These are phyloP conservation scores for Fragaria iinumae DNA, from an alignment of 306 rosid genomes.

Conservation along the genomic window DNA sequence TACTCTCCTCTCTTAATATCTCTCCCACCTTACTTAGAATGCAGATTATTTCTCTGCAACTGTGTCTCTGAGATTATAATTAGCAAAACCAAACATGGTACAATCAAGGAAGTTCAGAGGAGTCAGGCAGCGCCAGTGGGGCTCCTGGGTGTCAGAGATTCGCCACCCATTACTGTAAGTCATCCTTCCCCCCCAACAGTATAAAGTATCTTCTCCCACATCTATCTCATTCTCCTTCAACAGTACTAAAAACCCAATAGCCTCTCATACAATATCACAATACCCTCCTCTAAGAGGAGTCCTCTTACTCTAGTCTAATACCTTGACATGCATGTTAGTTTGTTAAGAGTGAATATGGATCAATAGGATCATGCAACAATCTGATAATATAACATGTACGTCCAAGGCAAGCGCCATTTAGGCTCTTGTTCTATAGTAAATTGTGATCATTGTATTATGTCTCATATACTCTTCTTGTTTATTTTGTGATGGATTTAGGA, in stretches of 20 bases:
- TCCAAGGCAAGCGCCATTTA: not conserved
- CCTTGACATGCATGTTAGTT: not conserved
- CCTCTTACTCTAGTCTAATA: not conserved
- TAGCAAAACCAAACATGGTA: conserved; percentile 43
- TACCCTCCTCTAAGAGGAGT: not conserved
- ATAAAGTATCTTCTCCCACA: not conserved
- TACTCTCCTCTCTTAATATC: not conserved
- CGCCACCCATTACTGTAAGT: conserved; percentile 95
- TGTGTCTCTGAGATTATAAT: conserved; percentile 1
- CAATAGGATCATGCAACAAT: not conserved
- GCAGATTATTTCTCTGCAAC: conserved; percentile 1
- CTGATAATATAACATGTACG: not conserved
- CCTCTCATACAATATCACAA: not conserved
- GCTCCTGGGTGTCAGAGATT: conserved; percentile 99
- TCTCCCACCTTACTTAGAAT: conserved; percentile 2
- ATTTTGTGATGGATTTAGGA: conserved; percentile 34
- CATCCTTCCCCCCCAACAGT: not conserved
- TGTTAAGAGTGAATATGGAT: not conserved
- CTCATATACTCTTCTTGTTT: not conserved
- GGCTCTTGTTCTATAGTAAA: not conserved
- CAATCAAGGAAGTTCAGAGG: conserved; percentile 94
- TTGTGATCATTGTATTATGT: not conserved
- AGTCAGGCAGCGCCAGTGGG: conserved; percentile 99
- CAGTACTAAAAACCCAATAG: not conserved
- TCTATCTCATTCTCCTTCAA: not conserved